Evolutionary conservation across 2,329 filamentous ascomycete species (phyloP).

Genomic region (Lomentospora prolificans): DNA sequence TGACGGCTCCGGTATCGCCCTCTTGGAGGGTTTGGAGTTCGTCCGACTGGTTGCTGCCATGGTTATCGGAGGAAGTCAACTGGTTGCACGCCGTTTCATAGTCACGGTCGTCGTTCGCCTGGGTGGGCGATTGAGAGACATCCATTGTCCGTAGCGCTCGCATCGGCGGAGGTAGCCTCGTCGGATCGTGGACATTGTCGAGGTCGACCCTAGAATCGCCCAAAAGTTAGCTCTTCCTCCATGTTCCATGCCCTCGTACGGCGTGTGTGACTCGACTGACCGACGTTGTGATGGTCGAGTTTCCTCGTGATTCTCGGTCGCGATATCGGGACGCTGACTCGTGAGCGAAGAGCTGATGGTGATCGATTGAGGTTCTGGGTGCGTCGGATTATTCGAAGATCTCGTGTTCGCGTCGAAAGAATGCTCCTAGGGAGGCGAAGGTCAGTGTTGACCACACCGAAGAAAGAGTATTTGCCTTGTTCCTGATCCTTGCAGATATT

Average conservation of each 20-base stretch:
- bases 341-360: background rate
- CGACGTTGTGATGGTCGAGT: background rate
- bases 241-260: too few relatives aligned
- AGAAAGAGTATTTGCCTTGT: background rate
- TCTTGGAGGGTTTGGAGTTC: constrained; percentile 27
- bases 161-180: background rate
- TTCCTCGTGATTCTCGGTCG: background rate
- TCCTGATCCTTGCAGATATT: background rate
- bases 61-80: constrained; percentile 16
- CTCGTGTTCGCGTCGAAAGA: background rate
- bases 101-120: constrained; percentile 46
- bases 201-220: too few relatives aligned
- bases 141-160: constrained; percentile 6
- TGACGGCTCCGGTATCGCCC: constrained; percentile 41
- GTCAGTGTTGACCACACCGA: background rate
- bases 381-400: background rate
- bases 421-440: background rate
- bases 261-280: background rate
- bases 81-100: constrained; percentile 35
- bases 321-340: background rate
- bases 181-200: background rate
- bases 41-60: constrained; percentile 20
- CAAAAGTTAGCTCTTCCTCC: too few relatives aligned
- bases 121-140: constrained; percentile 32
- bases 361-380: background rate